These are phyloP conservation scores for Corniculantispora saksenae DNA, from an alignment of 2,329 filamentous ascomycete genomes.

Conservation along the genomic window DNA sequence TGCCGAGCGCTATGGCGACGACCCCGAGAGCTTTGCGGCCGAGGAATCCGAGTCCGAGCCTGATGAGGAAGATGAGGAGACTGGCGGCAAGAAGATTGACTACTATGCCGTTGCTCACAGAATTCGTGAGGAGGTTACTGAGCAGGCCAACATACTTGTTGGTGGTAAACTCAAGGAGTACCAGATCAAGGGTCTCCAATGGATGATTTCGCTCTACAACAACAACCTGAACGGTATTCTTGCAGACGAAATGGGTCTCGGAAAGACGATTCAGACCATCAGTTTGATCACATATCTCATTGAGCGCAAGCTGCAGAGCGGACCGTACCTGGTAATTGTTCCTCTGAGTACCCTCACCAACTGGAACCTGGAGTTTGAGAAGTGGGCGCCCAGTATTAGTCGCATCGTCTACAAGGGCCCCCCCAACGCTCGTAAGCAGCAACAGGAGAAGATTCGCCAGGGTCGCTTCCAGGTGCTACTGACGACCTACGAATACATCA, in stretches of 20 bases:
- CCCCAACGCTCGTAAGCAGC: slow-evolving; percentile 81
- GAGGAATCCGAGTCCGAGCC: slow-evolving; percentile 68
- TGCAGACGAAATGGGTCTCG: slow-evolving; percentile 98
- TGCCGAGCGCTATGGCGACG: slow-evolving; percentile 74
- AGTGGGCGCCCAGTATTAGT: slow-evolving; percentile 87
- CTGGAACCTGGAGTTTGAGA: slow-evolving; percentile 98
- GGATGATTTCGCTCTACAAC: slow-evolving; percentile 99
- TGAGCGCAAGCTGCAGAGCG: slow-evolving; percentile 87
- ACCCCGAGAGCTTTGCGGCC: slow-evolving; percentile 45
- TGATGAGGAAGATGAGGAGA: slow-evolving; percentile 69
- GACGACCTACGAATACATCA: slow-evolving; percentile 99
- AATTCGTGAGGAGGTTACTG: slow-evolving; percentile 85
- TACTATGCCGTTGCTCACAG: slow-evolving; percentile 98
- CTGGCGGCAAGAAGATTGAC: slow-evolving; percentile 79
- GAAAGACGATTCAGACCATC: slow-evolving; percentile 99
- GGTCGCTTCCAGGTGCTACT: slow-evolving; percentile 94
- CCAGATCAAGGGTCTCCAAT: slow-evolving; percentile 96
- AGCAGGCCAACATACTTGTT: slow-evolving; percentile 82
- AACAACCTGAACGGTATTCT: slow-evolving; percentile 99
- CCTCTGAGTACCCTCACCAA: slow-evolving; percentile 96
- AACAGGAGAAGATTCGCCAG: slow-evolving; percentile 91
- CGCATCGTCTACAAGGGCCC: slow-evolving; percentile 97
- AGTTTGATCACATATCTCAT: slow-evolving; percentile 97
- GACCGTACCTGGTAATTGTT: slow-evolving; percentile 94
- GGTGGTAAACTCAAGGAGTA: slow-evolving; percentile 96